phyloP scores from a whole-genome alignment of 257 asterid genomes.

The Capsicum pubescens region DNA sequence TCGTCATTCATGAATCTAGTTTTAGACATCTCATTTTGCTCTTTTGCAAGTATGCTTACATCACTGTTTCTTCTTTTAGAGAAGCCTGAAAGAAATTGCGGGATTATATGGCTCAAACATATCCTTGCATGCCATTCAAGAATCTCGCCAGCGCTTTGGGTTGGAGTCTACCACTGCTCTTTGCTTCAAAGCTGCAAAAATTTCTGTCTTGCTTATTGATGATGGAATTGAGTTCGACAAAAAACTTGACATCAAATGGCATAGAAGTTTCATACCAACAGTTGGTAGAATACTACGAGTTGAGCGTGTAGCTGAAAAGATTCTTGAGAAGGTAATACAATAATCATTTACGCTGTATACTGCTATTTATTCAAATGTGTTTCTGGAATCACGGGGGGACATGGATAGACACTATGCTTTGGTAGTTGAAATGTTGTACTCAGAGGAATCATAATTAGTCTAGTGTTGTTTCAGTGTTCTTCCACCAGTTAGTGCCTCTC shows the following conservation, averaged over 20 bases:
- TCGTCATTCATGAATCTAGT: slow-evolving; percentile 21
- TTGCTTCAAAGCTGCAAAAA: slow-evolving; percentile 74
- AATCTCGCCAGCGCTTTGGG: slow-evolving; percentile 62
- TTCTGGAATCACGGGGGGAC: not conserved
- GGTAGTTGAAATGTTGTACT: not conserved
- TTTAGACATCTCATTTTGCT: not conserved
- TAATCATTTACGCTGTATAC: not conserved
- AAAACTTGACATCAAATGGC: slow-evolving; percentile 70
- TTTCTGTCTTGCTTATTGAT: slow-evolving; percentile 74
- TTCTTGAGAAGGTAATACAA: slow-evolving; percentile 70
- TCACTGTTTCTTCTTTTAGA: slow-evolving; percentile 41
- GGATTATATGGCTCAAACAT: slow-evolving; percentile 65
- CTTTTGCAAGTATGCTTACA: slow-evolving; percentile 25
- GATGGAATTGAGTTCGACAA: slow-evolving; percentile 80
- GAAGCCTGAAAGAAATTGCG: slow-evolving; percentile 86
- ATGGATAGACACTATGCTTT: not conserved
- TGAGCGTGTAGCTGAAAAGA: slow-evolving; percentile 75
- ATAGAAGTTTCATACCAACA: slow-evolving; percentile 58
- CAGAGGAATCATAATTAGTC: not conserved
- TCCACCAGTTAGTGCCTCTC: not conserved
- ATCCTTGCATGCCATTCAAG: slow-evolving; percentile 72
- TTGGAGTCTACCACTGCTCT: slow-evolving; percentile 64
- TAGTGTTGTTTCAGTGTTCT: not conserved
- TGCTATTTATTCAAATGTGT: not conserved
- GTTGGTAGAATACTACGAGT: slow-evolving; percentile 85